A percentile compares a stretch with the other conserved stretches of the same genome.
phyloP scores from a whole-genome alignment of 257 asterid species.

The Ilex asprella region DNA sequence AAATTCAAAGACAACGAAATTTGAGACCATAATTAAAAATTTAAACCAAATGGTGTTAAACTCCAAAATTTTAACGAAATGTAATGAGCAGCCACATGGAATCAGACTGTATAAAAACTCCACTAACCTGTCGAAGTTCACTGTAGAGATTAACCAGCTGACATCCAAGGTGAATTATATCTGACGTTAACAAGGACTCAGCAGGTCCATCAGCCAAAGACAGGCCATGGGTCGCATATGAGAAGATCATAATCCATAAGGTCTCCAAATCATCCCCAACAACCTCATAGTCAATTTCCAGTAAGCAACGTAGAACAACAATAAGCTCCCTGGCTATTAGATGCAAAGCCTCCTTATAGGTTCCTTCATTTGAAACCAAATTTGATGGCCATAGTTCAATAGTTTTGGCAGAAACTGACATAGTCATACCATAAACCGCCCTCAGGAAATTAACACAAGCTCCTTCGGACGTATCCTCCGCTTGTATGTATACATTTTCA shows the following conservation, averaged over 20 bases:
- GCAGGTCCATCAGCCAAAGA: slow-evolving; percentile 34
- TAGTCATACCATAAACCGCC: slow-evolving; percentile 43
- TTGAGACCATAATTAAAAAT: background rate
- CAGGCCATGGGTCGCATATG: slow-evolving; percentile 45
- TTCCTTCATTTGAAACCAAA: slow-evolving; percentile 28
- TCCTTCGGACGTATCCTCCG: slow-evolving; percentile 77
- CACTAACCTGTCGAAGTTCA: slow-evolving; percentile 94
- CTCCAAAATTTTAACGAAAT: background rate
- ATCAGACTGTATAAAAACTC: background rate
- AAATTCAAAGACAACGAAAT: background rate
- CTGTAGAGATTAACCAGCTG: slow-evolving; percentile 68
- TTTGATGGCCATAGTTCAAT: slow-evolving; percentile 23
- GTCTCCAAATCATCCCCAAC: slow-evolving; percentile 73
- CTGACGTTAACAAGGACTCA: slow-evolving; percentile 38
- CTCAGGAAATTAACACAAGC: slow-evolving; percentile 58
- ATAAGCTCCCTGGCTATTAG: slow-evolving; percentile 59
- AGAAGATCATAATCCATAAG: slow-evolving; percentile 59
- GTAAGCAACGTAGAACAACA: slow-evolving; percentile 41
- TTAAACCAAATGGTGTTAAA: background rate
- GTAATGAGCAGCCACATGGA: too few relatives aligned
- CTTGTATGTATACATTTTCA: slow-evolving; percentile 55
- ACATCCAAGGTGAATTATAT: slow-evolving; percentile 58
- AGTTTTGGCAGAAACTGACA: slow-evolving; percentile 46
- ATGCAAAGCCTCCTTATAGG: slow-evolving; percentile 34
- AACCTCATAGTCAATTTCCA: slow-evolving; percentile 74